Percentiles rank a stretch among this genome's conserved stretches.
phyloP scores from a whole-genome alignment of 495 filamentous ascomycete genomes.

The Acidomyces sp. region DNA sequence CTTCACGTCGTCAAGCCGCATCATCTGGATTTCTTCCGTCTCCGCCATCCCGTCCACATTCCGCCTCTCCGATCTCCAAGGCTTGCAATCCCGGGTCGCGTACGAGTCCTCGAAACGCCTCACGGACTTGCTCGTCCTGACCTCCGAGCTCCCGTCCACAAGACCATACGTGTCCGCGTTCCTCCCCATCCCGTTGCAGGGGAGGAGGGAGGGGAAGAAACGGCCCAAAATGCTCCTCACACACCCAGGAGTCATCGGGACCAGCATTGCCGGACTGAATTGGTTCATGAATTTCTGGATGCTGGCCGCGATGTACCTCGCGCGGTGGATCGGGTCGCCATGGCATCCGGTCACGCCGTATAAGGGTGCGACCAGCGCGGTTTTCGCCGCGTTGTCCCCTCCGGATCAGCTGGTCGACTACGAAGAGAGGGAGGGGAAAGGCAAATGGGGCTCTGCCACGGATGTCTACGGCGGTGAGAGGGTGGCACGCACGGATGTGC shows the following conservation, averaged over 20 bases:
- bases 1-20: constrained; percentile 40
- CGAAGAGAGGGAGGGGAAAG: constrained; percentile 40
- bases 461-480: constrained; percentile 44
- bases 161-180: constrained; percentile 42
- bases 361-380: constrained; percentile 45
- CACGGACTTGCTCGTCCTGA: constrained; percentile 69
- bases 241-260: constrained; percentile 79
- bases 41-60: constrained; percentile 51
- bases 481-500: constrained; percentile 60
- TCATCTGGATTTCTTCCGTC: constrained; percentile 76
- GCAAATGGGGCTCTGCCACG: constrained; percentile 75
- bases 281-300: constrained; percentile 50
- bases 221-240: constrained; percentile 55
- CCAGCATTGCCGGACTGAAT: constrained; percentile 60
- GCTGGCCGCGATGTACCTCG: constrained; percentile 38
- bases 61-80: constrained; percentile 61
- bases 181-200: constrained; percentile 27
- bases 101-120: constrained; percentile 83
- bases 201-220: not conserved
- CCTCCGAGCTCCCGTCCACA: constrained; percentile 52
- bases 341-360: constrained; percentile 51
- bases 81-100: constrained; percentile 41
- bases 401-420: constrained; percentile 50
- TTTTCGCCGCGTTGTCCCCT: constrained; percentile 65
- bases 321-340: constrained; percentile 27